phyloP scores from a whole-genome alignment of 805 yeast species.

The Candida nemodendra region DNA sequence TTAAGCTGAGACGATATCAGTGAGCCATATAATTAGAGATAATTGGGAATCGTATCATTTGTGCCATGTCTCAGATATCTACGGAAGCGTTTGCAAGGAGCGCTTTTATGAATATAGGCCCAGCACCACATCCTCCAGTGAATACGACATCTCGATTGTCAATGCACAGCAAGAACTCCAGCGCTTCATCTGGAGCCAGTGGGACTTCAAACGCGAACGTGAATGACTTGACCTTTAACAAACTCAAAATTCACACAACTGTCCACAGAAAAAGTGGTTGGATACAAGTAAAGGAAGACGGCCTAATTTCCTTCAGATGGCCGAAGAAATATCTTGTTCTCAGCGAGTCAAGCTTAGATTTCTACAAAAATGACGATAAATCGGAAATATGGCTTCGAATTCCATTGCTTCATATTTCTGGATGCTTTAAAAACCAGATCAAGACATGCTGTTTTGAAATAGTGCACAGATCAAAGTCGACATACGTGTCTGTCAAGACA shows the following conservation, averaged over 20 bases:
- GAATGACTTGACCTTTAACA: constrained; percentile 8
- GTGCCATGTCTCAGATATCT: constrained; percentile 20
- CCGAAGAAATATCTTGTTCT: constrained; percentile 81
- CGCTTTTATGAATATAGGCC: constrained; percentile 26
- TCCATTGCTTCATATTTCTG: constrained; percentile 57
- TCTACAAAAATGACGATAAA: constrained; percentile 65
- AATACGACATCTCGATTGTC: constrained; percentile 13
- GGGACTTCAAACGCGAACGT: constrained; percentile 18
- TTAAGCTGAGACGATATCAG: no score
- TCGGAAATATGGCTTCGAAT: constrained; percentile 51
- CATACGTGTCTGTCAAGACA: constrained; percentile 71
- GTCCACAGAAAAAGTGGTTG: constrained; percentile 62
- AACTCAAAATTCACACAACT: constrained; percentile 31
- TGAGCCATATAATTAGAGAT: no score
- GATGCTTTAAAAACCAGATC: constrained; percentile 64
- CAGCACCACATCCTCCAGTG: constrained; percentile 22
- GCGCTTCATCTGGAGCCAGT: constrained; percentile 30
- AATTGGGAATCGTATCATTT: no score
- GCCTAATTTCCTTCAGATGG: constrained; percentile 87
- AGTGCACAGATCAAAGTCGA: constrained; percentile 60
- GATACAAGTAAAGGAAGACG: constrained; percentile 92
- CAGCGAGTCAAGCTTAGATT: constrained; percentile 69
- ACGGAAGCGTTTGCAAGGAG: constrained; percentile 15
- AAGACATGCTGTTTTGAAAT: constrained; percentile 84
- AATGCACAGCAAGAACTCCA: constrained; percentile 34